phyloP scores from a whole-genome alignment of 2,329 filamentous ascomycete species.

The Penicillium digitatum region DNA sequence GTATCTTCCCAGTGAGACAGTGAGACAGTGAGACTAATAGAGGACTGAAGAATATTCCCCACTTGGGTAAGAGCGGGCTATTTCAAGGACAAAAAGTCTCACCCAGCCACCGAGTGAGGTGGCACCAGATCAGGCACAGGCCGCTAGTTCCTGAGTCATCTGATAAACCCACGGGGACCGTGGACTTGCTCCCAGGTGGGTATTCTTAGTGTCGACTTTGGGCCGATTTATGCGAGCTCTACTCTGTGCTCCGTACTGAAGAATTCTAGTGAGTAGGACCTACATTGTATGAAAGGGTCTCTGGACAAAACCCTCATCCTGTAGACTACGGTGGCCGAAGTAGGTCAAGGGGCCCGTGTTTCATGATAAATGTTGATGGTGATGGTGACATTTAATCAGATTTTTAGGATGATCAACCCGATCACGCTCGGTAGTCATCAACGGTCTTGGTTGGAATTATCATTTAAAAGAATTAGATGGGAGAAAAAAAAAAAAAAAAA shows the following conservation, averaged over 20 bases:
- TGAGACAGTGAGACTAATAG: not conserved
- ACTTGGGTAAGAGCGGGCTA: not conserved
- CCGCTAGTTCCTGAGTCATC: conserved; percentile 8
- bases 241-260: too few species aligned
- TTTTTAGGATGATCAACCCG: not conserved
- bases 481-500: too few species aligned
- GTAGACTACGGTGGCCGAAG: not conserved
- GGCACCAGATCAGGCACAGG: conserved; percentile 2
- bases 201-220: not conserved
- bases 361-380: not conserved
- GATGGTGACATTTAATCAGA: not conserved
- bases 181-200: too few species aligned
- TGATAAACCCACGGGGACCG: not conserved
- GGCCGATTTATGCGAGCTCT: not conserved
- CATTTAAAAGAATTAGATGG: not conserved
- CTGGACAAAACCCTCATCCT: not conserved
- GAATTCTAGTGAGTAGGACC: not conserved
- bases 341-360: not conserved
- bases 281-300: not conserved
- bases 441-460: not conserved
- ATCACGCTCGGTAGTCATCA: not conserved
- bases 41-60: not conserved
- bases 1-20: too few species aligned
- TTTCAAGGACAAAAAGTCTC: not conserved
- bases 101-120: not conserved